phyloP scores from a whole-genome alignment of 805 yeast genomes.

The Yamadazyma nakazawae region DNA sequence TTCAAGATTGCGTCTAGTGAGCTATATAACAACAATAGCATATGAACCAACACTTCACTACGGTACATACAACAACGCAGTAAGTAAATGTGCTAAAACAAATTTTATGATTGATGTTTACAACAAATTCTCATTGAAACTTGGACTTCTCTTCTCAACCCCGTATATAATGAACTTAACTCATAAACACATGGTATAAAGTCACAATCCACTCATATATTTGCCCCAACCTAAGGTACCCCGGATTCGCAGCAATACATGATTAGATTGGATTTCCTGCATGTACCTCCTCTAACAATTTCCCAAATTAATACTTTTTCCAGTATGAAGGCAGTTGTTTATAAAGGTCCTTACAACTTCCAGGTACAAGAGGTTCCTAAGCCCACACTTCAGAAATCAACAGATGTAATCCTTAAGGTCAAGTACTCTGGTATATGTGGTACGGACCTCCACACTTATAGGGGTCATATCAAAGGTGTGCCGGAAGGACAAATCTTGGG shows the following conservation, averaged over 20 bases:
- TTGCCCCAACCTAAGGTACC: too few species aligned
- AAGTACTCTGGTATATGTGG: constrained; percentile 52
- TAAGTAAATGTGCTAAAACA: too few species aligned
- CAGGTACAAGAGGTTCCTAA: constrained; percentile 36
- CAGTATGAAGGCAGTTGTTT: constrained; percentile 49
- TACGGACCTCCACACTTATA: constrained; percentile 50
- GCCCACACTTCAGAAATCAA: constrained; percentile 35
- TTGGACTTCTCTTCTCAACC: too few species aligned
- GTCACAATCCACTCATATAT: too few species aligned
- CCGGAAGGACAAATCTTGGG: constrained; percentile 43
- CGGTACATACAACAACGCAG: too few species aligned
- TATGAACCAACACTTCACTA: too few species aligned
- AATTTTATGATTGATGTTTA: too few species aligned
- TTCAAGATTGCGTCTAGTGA: too few species aligned
- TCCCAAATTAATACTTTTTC: background rate
- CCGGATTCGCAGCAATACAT: background rate
- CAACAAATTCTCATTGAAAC: too few species aligned
- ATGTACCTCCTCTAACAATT: background rate
- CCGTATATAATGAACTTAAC: too few species aligned
- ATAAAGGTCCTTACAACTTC: constrained; percentile 42
- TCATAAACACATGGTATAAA: too few species aligned
- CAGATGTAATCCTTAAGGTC: constrained; percentile 48
- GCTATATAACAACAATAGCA: too few species aligned
- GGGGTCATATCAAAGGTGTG: constrained; percentile 42
- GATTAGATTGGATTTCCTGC: background rate